Conservation (phyloP, 441 rosid species). For the Populus tomentosa region DNA sequence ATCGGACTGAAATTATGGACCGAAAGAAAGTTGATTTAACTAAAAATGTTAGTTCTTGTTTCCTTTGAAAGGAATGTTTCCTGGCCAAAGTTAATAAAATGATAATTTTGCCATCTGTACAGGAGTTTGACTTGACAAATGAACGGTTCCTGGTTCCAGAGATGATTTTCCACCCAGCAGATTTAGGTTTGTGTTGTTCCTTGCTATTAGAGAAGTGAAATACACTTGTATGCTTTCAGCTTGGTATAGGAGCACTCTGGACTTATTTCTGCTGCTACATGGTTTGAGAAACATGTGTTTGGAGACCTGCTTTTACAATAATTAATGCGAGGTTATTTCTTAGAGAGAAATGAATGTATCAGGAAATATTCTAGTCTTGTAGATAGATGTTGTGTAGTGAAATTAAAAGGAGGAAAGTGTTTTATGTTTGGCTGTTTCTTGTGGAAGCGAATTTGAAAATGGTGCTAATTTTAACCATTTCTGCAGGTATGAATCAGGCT, state of each 20-base stretch:
- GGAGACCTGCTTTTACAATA: not conserved
- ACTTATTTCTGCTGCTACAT: not conserved
- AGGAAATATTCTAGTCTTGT: not conserved
- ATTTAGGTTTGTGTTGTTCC: conserved; percentile 59
- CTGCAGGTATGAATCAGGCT: conserved; percentile 89
- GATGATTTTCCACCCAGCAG: conserved; percentile 92
- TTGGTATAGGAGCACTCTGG: not conserved
- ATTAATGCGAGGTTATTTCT: not conserved
- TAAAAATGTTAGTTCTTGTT: conserved; percentile 45
- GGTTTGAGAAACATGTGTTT: not conserved
- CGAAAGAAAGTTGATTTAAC: conserved; percentile 58
- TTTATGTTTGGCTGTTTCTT: not conserved
- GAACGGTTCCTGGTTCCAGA: conserved; percentile 94
- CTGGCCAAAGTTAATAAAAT: not conserved
- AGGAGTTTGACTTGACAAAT: conserved; percentile 96
- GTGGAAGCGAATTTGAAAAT: not conserved
- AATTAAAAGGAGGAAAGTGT: not conserved
- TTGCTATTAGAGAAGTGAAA: not conserved
- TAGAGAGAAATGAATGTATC: not conserved
- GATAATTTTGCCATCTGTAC: conserved; percentile 19
- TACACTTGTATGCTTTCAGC: not conserved
- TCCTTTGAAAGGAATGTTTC: conserved; percentile 1
- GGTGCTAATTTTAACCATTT: conserved; percentile 4
- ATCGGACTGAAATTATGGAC: conserved; percentile 30
- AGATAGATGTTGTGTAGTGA: not conserved